Conservation (phyloP, 2,329 filamentous ascomycete genomes). For the Cercospora sp. region DNA sequence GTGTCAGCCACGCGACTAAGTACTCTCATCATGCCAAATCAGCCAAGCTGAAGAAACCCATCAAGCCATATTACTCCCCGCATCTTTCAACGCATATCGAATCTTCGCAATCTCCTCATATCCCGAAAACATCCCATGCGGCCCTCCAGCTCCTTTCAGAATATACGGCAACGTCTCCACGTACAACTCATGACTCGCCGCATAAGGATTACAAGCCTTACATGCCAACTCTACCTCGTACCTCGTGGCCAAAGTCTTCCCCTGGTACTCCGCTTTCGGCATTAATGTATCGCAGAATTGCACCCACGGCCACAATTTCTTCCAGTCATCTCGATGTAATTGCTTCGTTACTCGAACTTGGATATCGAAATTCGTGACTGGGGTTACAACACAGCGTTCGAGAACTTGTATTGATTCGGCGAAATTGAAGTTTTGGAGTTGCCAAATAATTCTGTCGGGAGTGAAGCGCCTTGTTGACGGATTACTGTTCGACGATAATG, state of each 20-base stretch:
- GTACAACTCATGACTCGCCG: slow-evolving; percentile 22
- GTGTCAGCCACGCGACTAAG: no score
- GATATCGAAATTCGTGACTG: slow-evolving; percentile 14
- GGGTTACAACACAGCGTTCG: slow-evolving; percentile 1
- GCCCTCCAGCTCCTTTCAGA: slow-evolving; percentile 14
- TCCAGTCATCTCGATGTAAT: slow-evolving; percentile 17
- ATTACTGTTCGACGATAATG: neutral
- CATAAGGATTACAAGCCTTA: slow-evolving; percentile 13
- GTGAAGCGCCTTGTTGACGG: neutral
- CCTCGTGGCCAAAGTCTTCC: slow-evolving; percentile 4
- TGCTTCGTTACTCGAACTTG: slow-evolving; percentile 20
- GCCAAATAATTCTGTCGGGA: slow-evolving; percentile 10
- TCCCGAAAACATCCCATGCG: slow-evolving; percentile 15
- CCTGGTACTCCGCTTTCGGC: slow-evolving; percentile 6
- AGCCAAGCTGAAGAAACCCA: neutral
- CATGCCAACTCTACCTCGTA: slow-evolving; percentile 11
- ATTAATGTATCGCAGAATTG: slow-evolving; percentile 18
- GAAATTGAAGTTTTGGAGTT: slow-evolving; percentile 20
- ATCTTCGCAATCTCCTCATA: slow-evolving; percentile 19
- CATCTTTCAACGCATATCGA: neutral
- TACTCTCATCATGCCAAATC: no score
- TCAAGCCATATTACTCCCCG: neutral
- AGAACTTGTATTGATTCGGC: slow-evolving; percentile 12
- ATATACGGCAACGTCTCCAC: slow-evolving; percentile 24
- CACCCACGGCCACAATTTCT: slow-evolving; percentile 23